Percentiles rank a stretch among this genome's conserved stretches.
Conservation (phyloP, 768 basidiomycete genomes). For the Lyophyllum shimeji region DNA sequence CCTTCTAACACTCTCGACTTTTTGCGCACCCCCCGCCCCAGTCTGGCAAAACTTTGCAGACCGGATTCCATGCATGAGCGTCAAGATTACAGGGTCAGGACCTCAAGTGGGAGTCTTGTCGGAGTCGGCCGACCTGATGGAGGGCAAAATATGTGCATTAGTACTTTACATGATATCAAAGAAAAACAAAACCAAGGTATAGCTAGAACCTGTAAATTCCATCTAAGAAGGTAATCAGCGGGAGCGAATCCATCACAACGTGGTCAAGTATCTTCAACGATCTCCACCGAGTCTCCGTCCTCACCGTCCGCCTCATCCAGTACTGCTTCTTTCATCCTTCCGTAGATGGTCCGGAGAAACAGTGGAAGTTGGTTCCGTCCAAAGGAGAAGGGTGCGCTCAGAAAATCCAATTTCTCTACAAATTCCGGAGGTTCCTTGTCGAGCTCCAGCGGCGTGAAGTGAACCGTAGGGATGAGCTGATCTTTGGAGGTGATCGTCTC, state of each 20-base stretch:
- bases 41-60: too few species aligned
- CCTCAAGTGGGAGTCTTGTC: too few species aligned
- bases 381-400: slow-evolving; percentile 68
- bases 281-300: slow-evolving; percentile 8
- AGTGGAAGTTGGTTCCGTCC: slow-evolving; percentile 61
- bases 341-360: slow-evolving; percentile 63
- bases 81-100: too few species aligned
- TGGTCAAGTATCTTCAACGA: background rate
- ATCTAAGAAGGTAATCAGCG: background rate
- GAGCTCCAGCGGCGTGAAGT: slow-evolving; percentile 63
- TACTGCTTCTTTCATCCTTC: slow-evolving; percentile 41
- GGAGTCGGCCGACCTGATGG: background rate
- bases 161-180: background rate
- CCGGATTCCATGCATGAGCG: too few species aligned
- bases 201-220: background rate
- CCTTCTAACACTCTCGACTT: too few species aligned
- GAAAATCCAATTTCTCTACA: slow-evolving; percentile 58
- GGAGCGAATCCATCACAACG: background rate
- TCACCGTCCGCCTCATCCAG: background rate
- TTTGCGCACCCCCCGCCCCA: too few species aligned
- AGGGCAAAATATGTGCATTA: background rate
- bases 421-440: slow-evolving; percentile 61
- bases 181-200: background rate
- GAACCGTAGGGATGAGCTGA: slow-evolving; percentile 47
- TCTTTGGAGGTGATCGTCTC: slow-evolving; percentile 32